A percentile compares a stretch with the other conserved stretches of the same genome.
Conservation (phyloP, 2,329 filamentous ascomycete genomes). For the Fusarium heterosporum region DNA sequence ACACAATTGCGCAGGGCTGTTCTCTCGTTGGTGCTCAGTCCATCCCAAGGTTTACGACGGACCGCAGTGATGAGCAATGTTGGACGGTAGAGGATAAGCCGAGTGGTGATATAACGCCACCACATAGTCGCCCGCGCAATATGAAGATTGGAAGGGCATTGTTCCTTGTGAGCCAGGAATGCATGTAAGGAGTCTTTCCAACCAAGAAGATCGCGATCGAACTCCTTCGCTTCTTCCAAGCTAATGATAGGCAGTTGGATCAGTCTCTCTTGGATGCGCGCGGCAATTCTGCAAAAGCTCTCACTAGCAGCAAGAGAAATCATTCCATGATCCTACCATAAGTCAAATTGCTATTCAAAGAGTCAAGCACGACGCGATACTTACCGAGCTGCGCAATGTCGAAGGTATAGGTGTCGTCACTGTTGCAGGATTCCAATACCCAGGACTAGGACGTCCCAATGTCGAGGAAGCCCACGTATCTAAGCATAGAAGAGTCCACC, state of each 20-base stretch:
- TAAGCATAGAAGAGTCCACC: slow-evolving; percentile 80
- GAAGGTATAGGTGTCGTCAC: slow-evolving; percentile 65
- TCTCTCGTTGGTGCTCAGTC: fast-evolving
- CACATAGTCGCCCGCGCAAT: neutral
- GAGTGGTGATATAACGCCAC: slow-evolving; percentile 11
- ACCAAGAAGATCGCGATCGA: neutral
- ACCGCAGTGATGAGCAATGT: neutral
- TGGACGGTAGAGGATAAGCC: slow-evolving; percentile 19
- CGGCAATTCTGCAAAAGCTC: slow-evolving; percentile 84
- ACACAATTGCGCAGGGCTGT: neutral
- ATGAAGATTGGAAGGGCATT: neutral
- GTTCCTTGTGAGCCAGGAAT: neutral
- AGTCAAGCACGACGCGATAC: neutral
- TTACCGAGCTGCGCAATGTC: neutral
- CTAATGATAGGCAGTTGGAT: slow-evolving; percentile 75
- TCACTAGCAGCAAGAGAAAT: slow-evolving; percentile 73
- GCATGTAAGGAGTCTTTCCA: slow-evolving; percentile 10
- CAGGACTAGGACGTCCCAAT: slow-evolving; percentile 76
- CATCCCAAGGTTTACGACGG: neutral
- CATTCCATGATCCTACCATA: slow-evolving; percentile 55
- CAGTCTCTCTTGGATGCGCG: slow-evolving; percentile 80
- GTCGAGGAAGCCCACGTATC: slow-evolving; percentile 81
- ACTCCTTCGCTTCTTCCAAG: slow-evolving; percentile 62
- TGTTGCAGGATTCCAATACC: slow-evolving; percentile 70
- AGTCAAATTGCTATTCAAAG: neutral